These are phyloP conservation scores for Fomitopsis pulvina DNA, from an alignment of 768 basidiomycete genomes.

Conservation along the genomic window DNA sequence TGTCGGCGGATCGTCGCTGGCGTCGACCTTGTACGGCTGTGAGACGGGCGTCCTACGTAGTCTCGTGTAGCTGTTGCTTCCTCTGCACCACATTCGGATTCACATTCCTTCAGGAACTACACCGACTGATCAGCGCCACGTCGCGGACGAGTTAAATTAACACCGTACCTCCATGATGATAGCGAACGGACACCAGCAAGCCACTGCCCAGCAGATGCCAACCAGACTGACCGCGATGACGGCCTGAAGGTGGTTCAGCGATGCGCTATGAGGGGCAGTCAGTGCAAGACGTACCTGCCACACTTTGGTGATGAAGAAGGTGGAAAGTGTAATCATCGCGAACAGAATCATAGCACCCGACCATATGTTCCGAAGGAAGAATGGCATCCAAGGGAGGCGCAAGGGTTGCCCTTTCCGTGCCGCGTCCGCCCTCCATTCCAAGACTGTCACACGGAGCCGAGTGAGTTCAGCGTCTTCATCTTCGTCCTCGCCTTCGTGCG, in stretches of 20 bases:
- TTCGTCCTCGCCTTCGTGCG: slow-evolving; percentile 52
- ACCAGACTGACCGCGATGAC: slow-evolving; percentile 77
- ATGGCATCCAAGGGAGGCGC: slow-evolving; percentile 80
- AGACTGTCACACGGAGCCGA: slow-evolving; percentile 64
- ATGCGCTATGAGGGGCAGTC: background rate
- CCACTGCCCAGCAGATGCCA: slow-evolving; percentile 94
- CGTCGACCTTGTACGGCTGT: slow-evolving; percentile 48
- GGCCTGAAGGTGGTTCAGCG: slow-evolving; percentile 39
- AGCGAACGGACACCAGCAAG: slow-evolving; percentile 97
- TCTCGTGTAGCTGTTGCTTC: slow-evolving; percentile 13
- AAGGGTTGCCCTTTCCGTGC: slow-evolving; percentile 67
- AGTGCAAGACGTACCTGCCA: slow-evolving; percentile 43
- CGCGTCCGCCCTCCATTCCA: slow-evolving; percentile 82
- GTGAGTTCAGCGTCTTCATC: slow-evolving; percentile 70
- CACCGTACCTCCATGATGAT: slow-evolving; percentile 88
- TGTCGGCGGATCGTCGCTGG: slow-evolving; percentile 27
- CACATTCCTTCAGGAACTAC: slow-evolving; percentile 25
- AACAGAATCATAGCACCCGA: slow-evolving; percentile 81
- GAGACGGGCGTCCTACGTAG: slow-evolving; percentile 35
- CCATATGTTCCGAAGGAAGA: slow-evolving; percentile 93
- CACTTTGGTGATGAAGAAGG: slow-evolving; percentile 82
- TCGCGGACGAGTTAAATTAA: slow-evolving; percentile 1
- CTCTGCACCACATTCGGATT: slow-evolving; percentile 12
- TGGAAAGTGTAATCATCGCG: slow-evolving; percentile 69
- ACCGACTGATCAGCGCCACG: background rate